phyloP scores from a whole-genome alignment of 2,329 filamentous ascomycete genomes.

The Pseudocercospora crystallina region DNA sequence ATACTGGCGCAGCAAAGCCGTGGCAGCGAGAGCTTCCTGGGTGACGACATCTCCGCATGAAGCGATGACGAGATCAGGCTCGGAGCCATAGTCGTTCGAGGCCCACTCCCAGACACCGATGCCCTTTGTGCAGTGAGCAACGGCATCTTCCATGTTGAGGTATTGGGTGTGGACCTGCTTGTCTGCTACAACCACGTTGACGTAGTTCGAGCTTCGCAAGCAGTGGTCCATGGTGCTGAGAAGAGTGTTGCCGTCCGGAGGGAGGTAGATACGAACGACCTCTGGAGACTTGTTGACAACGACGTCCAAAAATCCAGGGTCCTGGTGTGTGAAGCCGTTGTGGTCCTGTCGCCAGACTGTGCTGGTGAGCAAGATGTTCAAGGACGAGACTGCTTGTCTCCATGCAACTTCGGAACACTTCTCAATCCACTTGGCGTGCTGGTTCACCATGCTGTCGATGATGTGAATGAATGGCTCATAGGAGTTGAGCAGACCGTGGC shows the following conservation, averaged over 20 bases:
- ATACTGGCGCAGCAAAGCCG: slow-evolving; percentile 69
- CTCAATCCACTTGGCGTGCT: slow-evolving; percentile 83
- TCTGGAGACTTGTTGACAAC: slow-evolving; percentile 78
- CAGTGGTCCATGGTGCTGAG: slow-evolving; percentile 76
- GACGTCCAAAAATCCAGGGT: slow-evolving; percentile 77
- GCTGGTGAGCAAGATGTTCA: slow-evolving; percentile 76
- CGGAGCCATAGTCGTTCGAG: slow-evolving; percentile 65
- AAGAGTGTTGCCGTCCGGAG: slow-evolving; percentile 75
- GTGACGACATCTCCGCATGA: slow-evolving; percentile 74
- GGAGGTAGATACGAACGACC: slow-evolving; percentile 77
- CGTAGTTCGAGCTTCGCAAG: slow-evolving; percentile 70
- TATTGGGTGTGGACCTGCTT: slow-evolving; percentile 78
- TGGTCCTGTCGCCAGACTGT: slow-evolving; percentile 82
- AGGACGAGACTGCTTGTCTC: slow-evolving; percentile 69
- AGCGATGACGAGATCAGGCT: slow-evolving; percentile 75
- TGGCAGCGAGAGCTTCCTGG: slow-evolving; percentile 71
- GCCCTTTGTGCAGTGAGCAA: slow-evolving; percentile 76
- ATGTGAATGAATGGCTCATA: slow-evolving; percentile 83
- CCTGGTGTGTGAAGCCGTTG: slow-evolving; percentile 81
- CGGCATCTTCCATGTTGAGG: slow-evolving; percentile 69
- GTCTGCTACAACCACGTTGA: slow-evolving; percentile 77
- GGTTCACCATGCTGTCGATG: slow-evolving; percentile 83
- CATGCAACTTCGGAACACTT: slow-evolving; percentile 78
- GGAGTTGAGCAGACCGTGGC: slow-evolving; percentile 74
- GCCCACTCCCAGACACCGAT: slow-evolving; percentile 77